Percentiles rank a stretch among this genome's conserved stretches.
Evolutionary conservation across 495 filamentous ascomycete genomes (phyloP).

Genomic region (Penicillium ochrochloron): DNA sequence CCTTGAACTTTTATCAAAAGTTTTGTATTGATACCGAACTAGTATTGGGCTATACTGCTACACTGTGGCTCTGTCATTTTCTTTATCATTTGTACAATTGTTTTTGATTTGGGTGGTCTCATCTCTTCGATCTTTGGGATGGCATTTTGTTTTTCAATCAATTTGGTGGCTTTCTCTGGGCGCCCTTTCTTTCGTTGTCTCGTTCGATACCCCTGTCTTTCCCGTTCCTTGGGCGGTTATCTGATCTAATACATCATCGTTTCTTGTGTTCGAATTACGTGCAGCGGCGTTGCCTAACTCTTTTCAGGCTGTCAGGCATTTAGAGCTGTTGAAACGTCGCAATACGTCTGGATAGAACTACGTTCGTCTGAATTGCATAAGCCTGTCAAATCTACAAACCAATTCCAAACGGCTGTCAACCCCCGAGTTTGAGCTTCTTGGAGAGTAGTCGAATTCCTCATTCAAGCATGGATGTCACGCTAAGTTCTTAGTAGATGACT

Average conservation of each 20-base stretch:
- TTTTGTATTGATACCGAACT: neutral
- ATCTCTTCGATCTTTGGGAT: neutral
- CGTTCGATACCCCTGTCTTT: conserved; percentile 14
- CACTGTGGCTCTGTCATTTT: neutral
- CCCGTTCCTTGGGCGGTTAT: neutral
- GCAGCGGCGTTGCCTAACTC: neutral
- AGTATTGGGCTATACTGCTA: neutral
- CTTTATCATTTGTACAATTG: neutral
- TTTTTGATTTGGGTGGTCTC: neutral
- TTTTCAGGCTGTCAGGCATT: no score
- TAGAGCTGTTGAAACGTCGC: no score
- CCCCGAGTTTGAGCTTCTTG: no score
- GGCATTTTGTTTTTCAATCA: neutral
- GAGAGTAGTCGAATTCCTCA: no score
- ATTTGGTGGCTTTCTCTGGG: conserved; percentile 4
- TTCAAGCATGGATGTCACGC: no score
- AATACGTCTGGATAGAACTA: no score
- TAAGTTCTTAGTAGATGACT: neutral
- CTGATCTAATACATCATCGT: neutral
- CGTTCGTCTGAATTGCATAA: no score
- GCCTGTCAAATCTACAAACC: no score
- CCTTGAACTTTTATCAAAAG: neutral
- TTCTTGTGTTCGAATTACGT: neutral
- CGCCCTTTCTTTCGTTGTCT: conserved; percentile 2
- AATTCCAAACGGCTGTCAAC: no score